These are phyloP conservation scores for peach (Prunus persica) DNA, from an alignment of 306 rosid genomes.

Conservation along the genomic window DNA sequence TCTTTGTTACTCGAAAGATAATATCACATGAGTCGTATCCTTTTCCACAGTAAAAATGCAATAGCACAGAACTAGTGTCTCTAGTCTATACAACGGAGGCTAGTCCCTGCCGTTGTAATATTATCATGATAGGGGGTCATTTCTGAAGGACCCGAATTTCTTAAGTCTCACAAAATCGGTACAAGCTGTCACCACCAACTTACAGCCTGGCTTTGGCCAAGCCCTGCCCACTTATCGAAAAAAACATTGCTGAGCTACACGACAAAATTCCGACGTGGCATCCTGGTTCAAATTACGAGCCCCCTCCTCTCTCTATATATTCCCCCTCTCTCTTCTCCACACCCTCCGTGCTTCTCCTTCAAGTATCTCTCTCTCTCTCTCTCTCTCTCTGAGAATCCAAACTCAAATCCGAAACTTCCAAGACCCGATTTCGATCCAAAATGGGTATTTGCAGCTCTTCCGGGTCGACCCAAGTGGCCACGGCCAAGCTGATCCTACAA, in stretches of 20 bases:
- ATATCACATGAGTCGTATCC: too few relatives aligned
- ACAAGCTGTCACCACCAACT: conserved; percentile 75
- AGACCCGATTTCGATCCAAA: not conserved
- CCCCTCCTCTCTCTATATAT: conserved; percentile 23
- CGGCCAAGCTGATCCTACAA: conserved; percentile 64
- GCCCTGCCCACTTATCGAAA: conserved; percentile 31
- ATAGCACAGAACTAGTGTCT: not conserved
- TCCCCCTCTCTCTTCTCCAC: not conserved
- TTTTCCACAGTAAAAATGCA: not conserved
- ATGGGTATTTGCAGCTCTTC: conserved; percentile 86
- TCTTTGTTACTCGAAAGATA: too few relatives aligned
- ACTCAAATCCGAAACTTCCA: not conserved
- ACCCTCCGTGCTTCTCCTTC: conserved; percentile 6
- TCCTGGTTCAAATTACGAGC: not conserved
- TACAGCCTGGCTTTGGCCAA: conserved; percentile 68
- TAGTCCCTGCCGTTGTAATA: conserved; percentile 27
- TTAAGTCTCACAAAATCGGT: not conserved
- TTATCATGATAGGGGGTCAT: conserved; percentile 19
- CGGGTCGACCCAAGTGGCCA: conserved; percentile 51
- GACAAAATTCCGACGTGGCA: conserved; percentile 51
- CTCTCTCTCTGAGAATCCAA: not conserved
- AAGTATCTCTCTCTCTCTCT: not conserved
- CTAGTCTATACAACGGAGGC: not conserved
- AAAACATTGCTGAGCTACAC: conserved; percentile 19
- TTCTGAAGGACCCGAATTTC: not conserved